Base-by-base conservation (phyloP, 768 basidiomycete genomes). In the Termitomyces sp. region DNA sequence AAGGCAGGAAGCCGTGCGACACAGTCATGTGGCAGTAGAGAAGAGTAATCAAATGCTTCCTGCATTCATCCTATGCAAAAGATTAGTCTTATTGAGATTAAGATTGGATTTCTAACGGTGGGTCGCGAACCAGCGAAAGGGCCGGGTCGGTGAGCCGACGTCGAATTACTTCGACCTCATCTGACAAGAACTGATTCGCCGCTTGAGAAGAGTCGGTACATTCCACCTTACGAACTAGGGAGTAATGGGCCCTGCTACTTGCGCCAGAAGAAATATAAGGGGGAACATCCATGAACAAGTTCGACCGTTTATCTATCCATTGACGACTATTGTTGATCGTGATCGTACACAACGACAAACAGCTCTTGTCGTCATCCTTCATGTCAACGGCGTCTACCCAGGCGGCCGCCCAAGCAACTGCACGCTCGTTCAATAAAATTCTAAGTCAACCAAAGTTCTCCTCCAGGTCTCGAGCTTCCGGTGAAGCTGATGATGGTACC, bases 251-350 rank as follows among this genome's bases (percentile, higher is more conserved):
- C 61, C 89, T 81, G 73, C 81, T 89, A 60, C 87, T 74, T 24
- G 92, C 91, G 47, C 91, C 89, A 37, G 92, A 94, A 9, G 87
- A 86, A 47, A 80, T 74, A 70, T 89, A 93, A 8, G 91, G 86
- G 6, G 91, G 86, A 2, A 91, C 82, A 48, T 91, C 82, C 89
- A 91, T 91, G 50, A 60, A 43, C 39, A 55, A 36, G 34, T 24
- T 12, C 26, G 13, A 24, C 8, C 16, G 43, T 24, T 44, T 24
- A n/a, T 44, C 22, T 14, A 22, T 10, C 12, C 10, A 43, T 22
- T 22, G 33, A 22, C 42, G 9, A 34, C 22, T 33, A 37, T 22
- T 57, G 43, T 42, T 55, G 44, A 57, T 61, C 30, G n/a, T 27
- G 14, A 46, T 34, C 13, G 26, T 30, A 52, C 36, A 48, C 48